Evolutionary conservation across 495 filamentous ascomycete genomes (phyloP), one percentile per base, ranked within the genome.

Genomic region (Thozetella sp.): DNA sequence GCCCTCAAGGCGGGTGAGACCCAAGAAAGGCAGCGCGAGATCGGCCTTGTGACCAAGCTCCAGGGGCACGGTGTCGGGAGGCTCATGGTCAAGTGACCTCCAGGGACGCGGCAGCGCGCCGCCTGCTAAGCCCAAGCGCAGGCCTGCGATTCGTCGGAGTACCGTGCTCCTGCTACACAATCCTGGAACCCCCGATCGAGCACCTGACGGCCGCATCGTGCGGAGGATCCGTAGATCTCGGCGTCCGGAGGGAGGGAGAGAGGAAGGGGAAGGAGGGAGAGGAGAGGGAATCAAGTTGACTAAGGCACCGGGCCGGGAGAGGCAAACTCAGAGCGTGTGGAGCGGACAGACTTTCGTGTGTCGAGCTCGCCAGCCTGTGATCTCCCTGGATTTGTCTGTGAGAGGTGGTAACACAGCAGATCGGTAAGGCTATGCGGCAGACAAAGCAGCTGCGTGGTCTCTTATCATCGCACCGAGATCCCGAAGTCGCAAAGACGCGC

Each of bases 401-500:
- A n/a, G n/a, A n/a, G n/a, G n/a, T n/a, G n/a, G n/a, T n/a, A n/a
- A n/a, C n/a, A n/a, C n/a, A n/a, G n/a, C n/a, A n/a, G n/a, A n/a
- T n/a, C n/a, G n/a, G 30, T 37, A 37, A 15, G 30, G 30, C 30
- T 37, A 37, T 6, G 15, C 30, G 30, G 15, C 6, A 37, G 6
- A 6, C 6, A 15, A 15, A 30, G 52, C n/a, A 54, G 25, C 22
- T 54, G 22, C 25, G 2, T 25, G 52, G 17, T 54, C 25, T 37
- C 20, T 26, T 25, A 54, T 54, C 22, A 54, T 54, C 52, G 25
- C 52, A 54, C 52, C 52, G 52, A 54, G 52, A 25, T 26, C 22
- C 52, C 52, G 52, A 54, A 15, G n/a, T 1, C 22, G 52, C 20
- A 52, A 52, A 52, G 15, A 23, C 22, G 50, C n/a, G n/a, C n/a